Conservation (phyloP, 768 basidiomycete genomes). For the Amanita rubescens region DNA sequence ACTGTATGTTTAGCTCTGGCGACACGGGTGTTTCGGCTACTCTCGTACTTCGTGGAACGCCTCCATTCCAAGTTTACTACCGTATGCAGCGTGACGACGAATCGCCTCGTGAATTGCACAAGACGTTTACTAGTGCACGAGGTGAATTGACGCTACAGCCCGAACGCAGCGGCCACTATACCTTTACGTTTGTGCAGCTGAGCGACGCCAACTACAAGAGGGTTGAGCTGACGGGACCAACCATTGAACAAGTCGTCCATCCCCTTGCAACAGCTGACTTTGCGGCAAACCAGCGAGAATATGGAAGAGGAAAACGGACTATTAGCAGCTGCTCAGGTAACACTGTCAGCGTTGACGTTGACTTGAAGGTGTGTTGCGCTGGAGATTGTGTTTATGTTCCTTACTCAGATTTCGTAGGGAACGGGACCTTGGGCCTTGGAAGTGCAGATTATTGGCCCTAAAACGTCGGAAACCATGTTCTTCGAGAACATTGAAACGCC, state of each 20-base stretch:
- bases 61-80: slow-evolving; percentile 85
- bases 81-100: slow-evolving; percentile 66
- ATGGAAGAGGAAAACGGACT: slow-evolving; percentile 40
- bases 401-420: slow-evolving; percentile 42
- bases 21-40: slow-evolving; percentile 89
- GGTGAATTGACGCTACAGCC: slow-evolving; percentile 83
- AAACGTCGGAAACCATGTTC: slow-evolving; percentile 50
- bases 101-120: slow-evolving; percentile 46
- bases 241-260: slow-evolving; percentile 85
- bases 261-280: slow-evolving; percentile 81
- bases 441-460: slow-evolving; percentile 72
- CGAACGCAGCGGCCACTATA: slow-evolving; percentile 83
- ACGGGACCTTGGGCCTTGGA: slow-evolving; percentile 87
- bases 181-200: slow-evolving; percentile 70
- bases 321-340: slow-evolving; percentile 78
- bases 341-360: slow-evolving; percentile 68
- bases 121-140: slow-evolving; percentile 60
- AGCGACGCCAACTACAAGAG: slow-evolving; percentile 82
- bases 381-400: background rate
- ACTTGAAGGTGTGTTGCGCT: slow-evolving; percentile 53
- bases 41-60: slow-evolving; percentile 78
- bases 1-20: slow-evolving; percentile 50
- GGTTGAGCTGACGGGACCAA: slow-evolving; percentile 64
- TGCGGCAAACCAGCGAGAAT: slow-evolving; percentile 29
- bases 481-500: slow-evolving; percentile 49